Evolutionary conservation across 345 rosid species (phyloP).

Genomic region (Psidium guajava): DNA sequence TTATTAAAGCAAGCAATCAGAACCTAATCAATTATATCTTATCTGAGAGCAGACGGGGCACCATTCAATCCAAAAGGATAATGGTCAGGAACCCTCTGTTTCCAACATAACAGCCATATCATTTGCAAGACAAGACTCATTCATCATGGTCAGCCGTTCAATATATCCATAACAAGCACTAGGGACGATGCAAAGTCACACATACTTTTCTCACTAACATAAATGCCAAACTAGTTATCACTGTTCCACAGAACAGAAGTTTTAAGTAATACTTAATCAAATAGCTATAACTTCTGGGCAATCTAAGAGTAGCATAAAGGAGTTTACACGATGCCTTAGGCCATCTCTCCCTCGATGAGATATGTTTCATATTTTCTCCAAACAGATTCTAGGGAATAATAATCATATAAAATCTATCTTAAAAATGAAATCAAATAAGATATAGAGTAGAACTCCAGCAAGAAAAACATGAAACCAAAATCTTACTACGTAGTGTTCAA

Average conservation of each 20-base stretch:
- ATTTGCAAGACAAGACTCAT: background rate
- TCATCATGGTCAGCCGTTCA: background rate
- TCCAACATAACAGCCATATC: background rate
- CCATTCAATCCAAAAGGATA: background rate
- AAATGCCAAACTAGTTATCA: background rate
- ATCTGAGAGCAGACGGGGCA: background rate
- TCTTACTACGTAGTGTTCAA: background rate
- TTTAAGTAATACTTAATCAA: background rate
- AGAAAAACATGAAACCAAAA: background rate
- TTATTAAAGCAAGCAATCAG: background rate
- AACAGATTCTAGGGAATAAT: background rate
- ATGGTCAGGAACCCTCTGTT: background rate
- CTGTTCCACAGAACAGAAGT: background rate
- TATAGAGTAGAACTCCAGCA: background rate
- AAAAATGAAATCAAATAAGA: background rate
- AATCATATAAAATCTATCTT: background rate
- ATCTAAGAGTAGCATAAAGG: background rate
- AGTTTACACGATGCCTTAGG: background rate
- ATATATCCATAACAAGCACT: background rate
- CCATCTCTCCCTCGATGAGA: background rate
- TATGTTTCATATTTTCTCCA: background rate
- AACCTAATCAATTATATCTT: background rate
- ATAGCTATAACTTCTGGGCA: background rate
- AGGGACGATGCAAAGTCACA: background rate
- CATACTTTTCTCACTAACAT: background rate